Evolutionary conservation across 2,329 filamentous ascomycete species (phyloP), one percentile per base, ranked within the genome.

Genomic region (Ophiosphaerella herpotricha): DNA sequence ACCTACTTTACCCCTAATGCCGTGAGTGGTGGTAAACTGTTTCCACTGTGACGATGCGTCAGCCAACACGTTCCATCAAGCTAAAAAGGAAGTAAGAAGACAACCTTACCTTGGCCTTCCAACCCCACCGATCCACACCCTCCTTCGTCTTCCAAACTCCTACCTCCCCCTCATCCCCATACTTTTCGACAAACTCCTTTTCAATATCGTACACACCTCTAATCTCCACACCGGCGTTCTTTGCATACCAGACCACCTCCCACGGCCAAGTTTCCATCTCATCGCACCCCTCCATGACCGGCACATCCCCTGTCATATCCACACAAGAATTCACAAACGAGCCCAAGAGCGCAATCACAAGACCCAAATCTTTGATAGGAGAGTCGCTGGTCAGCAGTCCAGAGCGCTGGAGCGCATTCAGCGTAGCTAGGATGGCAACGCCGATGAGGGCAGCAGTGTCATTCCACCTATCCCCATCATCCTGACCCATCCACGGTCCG

Each of bases 391-490:
- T 39, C 16, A 56, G 43, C 18, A 53, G 50, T 32, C 39, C 39
- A 36, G 49, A 42, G n/a, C 46, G 46, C 29, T 56, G 42, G 37
- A 56, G 42, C 18, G 53, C 42, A 45, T 53, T 53, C 23, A 56
- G 39, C 38, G 50, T 50, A 33, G 53, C 24, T 29, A 56, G 21
- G 16, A 40, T 50, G 14, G 46, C 53, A 34, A 43, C 37, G 37
- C 53, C 49, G 38, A 56, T 53, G 29, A 56, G 38, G 31, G 43
- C 43, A 36, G 29, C 26, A 39, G 43, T 46, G 29, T 46, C 43
- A 35, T 33, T 8, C 45, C 45, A 43, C 36, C 52, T 37, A 13
- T 40, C 32, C 26, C 35, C 36, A 49, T 55, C 52, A 16, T 52
- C 52, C 23, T 39, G 45, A 14, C 40, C 41, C n/a, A 48, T 21